These are phyloP conservation scores for Lactifluus rugatus DNA, from an alignment of 768 basidiomycete species.

Conservation along the genomic window DNA sequence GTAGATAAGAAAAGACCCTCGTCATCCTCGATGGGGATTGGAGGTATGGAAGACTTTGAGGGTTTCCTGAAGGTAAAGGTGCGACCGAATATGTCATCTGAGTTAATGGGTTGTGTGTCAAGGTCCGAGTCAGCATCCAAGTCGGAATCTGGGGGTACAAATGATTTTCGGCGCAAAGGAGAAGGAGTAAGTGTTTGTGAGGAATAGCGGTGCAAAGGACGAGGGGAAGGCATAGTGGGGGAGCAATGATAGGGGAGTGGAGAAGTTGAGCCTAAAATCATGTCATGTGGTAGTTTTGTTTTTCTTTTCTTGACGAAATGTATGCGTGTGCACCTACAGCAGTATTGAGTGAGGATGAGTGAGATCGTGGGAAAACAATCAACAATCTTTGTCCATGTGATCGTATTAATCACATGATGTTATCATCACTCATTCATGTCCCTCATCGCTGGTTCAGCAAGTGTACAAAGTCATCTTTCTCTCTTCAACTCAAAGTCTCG, in stretches of 20 bases:
- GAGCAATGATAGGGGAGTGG: background rate
- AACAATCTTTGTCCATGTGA: constrained; percentile 16
- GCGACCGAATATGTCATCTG: constrained; percentile 16
- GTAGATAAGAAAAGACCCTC: constrained; percentile 18
- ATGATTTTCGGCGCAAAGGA: constrained; percentile 17
- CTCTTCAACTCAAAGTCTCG: constrained; percentile 4
- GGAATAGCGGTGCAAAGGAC: background rate
- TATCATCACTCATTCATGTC: too few species aligned
- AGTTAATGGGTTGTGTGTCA: background rate
- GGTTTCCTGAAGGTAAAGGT: constrained; percentile 3
- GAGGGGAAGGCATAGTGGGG: constrained; percentile 8
- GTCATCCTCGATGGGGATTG: constrained; percentile 13
- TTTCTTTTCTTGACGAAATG: background rate
- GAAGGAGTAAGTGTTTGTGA: constrained; percentile 18
- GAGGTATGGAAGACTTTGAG: background rate
- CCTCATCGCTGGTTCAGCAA: constrained; percentile 7
- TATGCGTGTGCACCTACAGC: background rate
- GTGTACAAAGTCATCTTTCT: constrained; percentile 14
- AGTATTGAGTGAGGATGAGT: background rate
- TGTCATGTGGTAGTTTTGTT: constrained; percentile 1
- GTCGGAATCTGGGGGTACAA: constrained; percentile 9
- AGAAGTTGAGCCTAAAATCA: background rate
- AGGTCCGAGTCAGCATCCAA: constrained; percentile 11
- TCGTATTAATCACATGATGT: constrained; percentile 11
- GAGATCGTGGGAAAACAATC: constrained; percentile 14